Base-by-base conservation (phyloP, 169 alveolate genomes). In the Plasmodium malariae region DNA sequence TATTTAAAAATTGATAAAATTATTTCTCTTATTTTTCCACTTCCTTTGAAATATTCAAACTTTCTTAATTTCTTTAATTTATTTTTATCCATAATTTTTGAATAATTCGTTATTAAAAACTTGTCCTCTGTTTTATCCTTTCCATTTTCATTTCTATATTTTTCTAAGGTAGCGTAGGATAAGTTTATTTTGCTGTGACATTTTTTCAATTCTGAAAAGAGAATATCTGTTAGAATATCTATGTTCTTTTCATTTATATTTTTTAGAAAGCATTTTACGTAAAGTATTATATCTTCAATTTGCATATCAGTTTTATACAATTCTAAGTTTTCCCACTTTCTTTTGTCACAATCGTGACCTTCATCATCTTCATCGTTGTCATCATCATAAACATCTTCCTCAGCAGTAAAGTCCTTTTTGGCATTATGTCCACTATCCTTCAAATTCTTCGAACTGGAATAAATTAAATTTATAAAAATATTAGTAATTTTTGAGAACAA, bases 11-110 rank as follows among this genome's bases (percentile, higher is more conserved):
- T 70, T 12, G 92, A 55, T 36, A 86, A 72, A 69, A 86, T 68
- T 0, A 86, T 86, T 71, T 86, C 92, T 32, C 92, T 55, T 24
- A 62, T 24, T 32, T 54, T 86, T 55, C 87, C 92, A 68, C 63
- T 43, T 4, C 34, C 21, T 49, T 86, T 37, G 5, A 28, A 32
- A 49, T 49, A 57, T 86, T 86, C 92, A 9, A 54, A 70, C 40
- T 55, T 30, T 28, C 43, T 69, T 40, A 86, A 63, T 40, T 86
- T 78, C 4, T 45, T 43, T 60, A 86, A 70, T 69, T 86, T 86
- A 0, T 34, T 55, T 69, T 12, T 32, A 36, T 45, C 70, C 21
- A 19, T 19, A 12, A 86, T 60, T 57, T 30, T 70, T 17, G 74
- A 37, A 48, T 55, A 86, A 14, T 71, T 59, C 28, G 68, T 34